Conservation (phyloP, 1,139 yeast genomes). For the Saccharomyces uvarum region DNA sequence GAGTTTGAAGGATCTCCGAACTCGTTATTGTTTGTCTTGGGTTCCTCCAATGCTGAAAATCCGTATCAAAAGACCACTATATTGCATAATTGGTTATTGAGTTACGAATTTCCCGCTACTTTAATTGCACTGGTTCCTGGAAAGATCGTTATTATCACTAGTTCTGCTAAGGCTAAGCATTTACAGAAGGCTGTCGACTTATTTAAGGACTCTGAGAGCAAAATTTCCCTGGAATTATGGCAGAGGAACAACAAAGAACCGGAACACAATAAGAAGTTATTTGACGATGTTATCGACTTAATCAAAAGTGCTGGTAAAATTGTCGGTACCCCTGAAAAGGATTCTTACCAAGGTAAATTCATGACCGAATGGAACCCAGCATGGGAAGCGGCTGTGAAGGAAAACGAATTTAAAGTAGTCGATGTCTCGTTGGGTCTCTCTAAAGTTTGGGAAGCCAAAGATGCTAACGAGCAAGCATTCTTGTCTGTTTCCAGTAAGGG, state of each 20-base stretch:
- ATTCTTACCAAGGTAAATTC: slow-evolving; percentile 73
- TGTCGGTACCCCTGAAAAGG: slow-evolving; percentile 62
- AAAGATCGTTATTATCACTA: slow-evolving; percentile 62
- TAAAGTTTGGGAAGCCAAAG: slow-evolving; percentile 65
- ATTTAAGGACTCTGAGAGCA: slow-evolving; percentile 25
- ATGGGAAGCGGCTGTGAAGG: slow-evolving; percentile 40
- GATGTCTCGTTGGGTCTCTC: slow-evolving; percentile 56
- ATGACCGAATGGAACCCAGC: slow-evolving; percentile 68
- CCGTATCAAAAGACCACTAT: slow-evolving; percentile 87
- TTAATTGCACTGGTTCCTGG: slow-evolving; percentile 58
- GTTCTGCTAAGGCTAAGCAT: slow-evolving; percentile 82
- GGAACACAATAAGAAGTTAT: slow-evolving; percentile 62
- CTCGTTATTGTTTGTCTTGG: slow-evolving; percentile 62
- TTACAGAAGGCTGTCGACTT: slow-evolving; percentile 35
- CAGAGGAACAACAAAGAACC: slow-evolving; percentile 68
- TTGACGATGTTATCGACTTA: slow-evolving; percentile 49
- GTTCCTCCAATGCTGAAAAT: slow-evolving; percentile 78
- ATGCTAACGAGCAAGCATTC: slow-evolving; percentile 63
- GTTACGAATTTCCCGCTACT: slow-evolving; percentile 93
- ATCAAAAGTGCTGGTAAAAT: slow-evolving; percentile 40
- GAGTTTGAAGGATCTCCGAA: slow-evolving; percentile 42
- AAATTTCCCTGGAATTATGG: slow-evolving; percentile 53
- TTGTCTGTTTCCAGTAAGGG: slow-evolving; percentile 69
- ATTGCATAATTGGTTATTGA: slow-evolving; percentile 84
- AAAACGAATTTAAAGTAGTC: slow-evolving; percentile 37